phyloP scores from a whole-genome alignment of 371 early-diverging fungal genomes.

The Apophysomyces elegans region DNA sequence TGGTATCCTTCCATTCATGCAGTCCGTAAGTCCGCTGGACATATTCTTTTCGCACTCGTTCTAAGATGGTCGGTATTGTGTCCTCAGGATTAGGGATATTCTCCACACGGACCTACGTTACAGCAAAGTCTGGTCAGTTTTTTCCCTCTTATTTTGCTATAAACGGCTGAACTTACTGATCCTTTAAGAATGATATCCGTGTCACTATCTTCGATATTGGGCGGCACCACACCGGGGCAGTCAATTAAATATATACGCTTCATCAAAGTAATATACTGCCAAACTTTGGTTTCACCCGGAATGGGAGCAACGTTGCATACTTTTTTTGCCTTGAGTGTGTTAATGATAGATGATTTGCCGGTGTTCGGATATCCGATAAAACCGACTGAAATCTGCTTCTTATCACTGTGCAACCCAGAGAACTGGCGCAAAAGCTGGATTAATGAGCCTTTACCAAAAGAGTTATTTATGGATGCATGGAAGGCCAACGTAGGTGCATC shows the following conservation, averaged over 20 bases:
- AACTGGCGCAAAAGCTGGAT: constrained; percentile 98
- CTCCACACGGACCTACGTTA: constrained; percentile 86
- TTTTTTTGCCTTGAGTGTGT: constrained; percentile 95
- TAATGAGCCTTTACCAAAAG: constrained; percentile 98
- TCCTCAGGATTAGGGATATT: constrained; percentile 95
- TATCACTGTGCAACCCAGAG: constrained; percentile 92
- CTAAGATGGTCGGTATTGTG: constrained; percentile 86
- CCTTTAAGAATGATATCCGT: constrained; percentile 98
- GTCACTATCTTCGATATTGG: constrained; percentile 84
- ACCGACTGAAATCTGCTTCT: constrained; percentile 97
- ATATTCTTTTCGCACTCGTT: constrained; percentile 88
- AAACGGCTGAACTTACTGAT: constrained; percentile 58
- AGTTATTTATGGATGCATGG: constrained; percentile 97
- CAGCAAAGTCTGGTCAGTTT: not conserved
- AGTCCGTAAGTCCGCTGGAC: constrained; percentile 91
- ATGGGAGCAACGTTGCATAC: constrained; percentile 99
- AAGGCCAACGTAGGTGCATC: constrained; percentile 98
- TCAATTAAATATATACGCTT: constrained; percentile 99
- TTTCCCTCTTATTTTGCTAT: not conserved
- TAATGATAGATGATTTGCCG: constrained; percentile 98
- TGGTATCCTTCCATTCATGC: constrained; percentile 79
- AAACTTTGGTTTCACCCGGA: constrained; percentile 99
- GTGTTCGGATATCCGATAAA: constrained; percentile 98
- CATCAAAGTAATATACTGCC: constrained; percentile 99
- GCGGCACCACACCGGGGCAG: constrained; percentile 99